phyloP scores from a whole-genome alignment of 1,139 yeast genomes.

The Candida sp. region DNA sequence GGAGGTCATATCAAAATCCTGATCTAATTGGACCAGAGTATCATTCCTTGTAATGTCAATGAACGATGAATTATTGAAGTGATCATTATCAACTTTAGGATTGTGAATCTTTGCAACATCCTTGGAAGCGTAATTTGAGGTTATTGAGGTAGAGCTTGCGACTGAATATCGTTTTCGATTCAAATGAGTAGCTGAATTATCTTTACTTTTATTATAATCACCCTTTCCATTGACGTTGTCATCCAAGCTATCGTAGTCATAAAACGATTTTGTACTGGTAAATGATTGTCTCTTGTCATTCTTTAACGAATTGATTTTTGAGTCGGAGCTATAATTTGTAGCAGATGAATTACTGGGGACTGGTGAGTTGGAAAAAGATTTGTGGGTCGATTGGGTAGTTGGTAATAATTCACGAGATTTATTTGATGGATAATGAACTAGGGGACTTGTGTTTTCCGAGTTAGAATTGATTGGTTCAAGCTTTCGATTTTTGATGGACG shows the following conservation, averaged over 20 bases:
- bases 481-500: not conserved
- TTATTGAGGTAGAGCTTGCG: constrained; percentile 3
- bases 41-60: constrained; percentile 15
- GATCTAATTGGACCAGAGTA: constrained; percentile 29
- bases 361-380: not conserved
- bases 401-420: not conserved
- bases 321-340: not conserved
- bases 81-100: not conserved
- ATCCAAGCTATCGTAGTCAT: too few species aligned
- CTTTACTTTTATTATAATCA: too few species aligned
- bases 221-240: too few species aligned
- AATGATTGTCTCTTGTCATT: not conserved
- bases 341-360: not conserved
- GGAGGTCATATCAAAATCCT: constrained; percentile 23
- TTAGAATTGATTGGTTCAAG: not conserved
- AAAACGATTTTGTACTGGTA: not conserved
- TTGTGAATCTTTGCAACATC: not conserved
- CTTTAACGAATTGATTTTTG: not conserved
- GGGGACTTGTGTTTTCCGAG: not conserved
- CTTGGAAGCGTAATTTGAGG: not conserved
- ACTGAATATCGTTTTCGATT: not conserved
- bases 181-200: too few species aligned
- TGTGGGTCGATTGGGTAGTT: not conserved
- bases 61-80: not conserved
- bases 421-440: not conserved